These are phyloP conservation scores for Vaccinium myrtillus DNA, from an alignment of 148 eudicot genomes.

Conservation along the genomic window DNA sequence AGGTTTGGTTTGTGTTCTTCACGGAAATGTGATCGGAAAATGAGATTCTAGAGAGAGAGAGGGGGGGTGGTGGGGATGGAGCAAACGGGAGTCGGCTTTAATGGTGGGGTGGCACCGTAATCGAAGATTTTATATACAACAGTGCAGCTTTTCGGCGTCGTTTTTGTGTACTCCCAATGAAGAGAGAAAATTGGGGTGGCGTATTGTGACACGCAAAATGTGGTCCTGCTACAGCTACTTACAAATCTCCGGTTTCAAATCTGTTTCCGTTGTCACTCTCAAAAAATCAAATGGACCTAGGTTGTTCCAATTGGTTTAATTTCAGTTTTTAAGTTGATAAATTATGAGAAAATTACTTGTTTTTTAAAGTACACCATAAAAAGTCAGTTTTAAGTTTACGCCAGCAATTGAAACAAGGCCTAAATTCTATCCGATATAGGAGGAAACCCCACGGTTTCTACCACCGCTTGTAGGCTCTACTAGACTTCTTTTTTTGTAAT, in stretches of 20 bases:
- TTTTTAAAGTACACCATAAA: too few relatives aligned
- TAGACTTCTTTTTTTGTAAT: too few relatives aligned
- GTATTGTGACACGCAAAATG: background rate
- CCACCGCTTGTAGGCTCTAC: too few relatives aligned
- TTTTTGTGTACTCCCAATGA: background rate
- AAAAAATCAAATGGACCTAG: background rate
- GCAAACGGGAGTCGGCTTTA: constrained; percentile 35
- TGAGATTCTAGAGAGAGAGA: constrained; percentile 19
- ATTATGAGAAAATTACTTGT: too few relatives aligned
- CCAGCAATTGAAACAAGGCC: too few relatives aligned
- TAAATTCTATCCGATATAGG: too few relatives aligned
- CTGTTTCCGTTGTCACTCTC: background rate
- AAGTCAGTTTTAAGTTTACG: too few relatives aligned
- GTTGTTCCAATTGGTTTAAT: too few relatives aligned
- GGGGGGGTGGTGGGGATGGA: background rate
- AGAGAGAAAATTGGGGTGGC: background rate
- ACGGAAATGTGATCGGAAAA: constrained; percentile 12
- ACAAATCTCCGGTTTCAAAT: background rate
- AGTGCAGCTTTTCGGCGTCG: background rate
- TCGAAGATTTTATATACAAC: constrained; percentile 13
- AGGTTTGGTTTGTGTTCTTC: background rate
- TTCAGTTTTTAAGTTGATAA: too few relatives aligned
- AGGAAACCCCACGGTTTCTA: too few relatives aligned
- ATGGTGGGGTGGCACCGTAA: constrained; percentile 15
- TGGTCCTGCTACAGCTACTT: background rate